These are phyloP conservation scores for Ogataea allantospora DNA, from an alignment of 805 yeast genomes.

Conservation along the genomic window DNA sequence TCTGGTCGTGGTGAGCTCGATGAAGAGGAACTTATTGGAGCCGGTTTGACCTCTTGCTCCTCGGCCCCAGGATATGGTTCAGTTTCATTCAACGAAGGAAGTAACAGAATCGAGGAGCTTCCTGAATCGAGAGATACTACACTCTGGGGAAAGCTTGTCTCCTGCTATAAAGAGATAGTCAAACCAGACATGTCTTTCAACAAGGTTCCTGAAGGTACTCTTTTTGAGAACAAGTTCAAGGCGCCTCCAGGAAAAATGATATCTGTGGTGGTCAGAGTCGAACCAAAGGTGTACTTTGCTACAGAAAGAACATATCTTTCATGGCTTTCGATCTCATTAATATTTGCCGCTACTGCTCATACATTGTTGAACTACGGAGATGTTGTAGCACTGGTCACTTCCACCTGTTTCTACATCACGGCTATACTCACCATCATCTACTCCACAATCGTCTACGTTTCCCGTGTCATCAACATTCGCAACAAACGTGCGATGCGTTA, in stretches of 20 bases:
- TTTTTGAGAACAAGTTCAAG: constrained; percentile 52
- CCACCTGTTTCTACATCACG: constrained; percentile 81
- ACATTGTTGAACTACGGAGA: constrained; percentile 84
- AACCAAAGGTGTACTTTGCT: constrained; percentile 98
- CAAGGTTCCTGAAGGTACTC: constrained; percentile 64
- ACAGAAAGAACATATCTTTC: constrained; percentile 92
- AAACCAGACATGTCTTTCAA: constrained; percentile 48
- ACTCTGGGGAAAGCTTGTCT: constrained; percentile 14
- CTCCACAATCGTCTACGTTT: constrained; percentile 69
- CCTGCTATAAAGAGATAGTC: constrained; percentile 18
- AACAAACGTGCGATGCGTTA: constrained; percentile 78
- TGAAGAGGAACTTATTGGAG: constrained; percentile 62
- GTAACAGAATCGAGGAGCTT: constrained; percentile 29
- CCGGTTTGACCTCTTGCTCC: constrained; percentile 11
- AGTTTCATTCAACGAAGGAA: constrained; percentile 30
- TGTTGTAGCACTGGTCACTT: constrained; percentile 68
- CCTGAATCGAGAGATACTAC: constrained; percentile 15
- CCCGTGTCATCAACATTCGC: constrained; percentile 82
- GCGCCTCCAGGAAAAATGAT: constrained; percentile 90
- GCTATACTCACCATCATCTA: constrained; percentile 73
- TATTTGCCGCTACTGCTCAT: constrained; percentile 86
- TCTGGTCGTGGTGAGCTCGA: constrained; percentile 53
- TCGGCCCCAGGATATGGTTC: constrained; percentile 26
- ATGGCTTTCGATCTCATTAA: constrained; percentile 89
- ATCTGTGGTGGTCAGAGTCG: constrained; percentile 92